These are phyloP conservation scores for Scedosporium boydii DNA, from an alignment of 2,329 filamentous ascomycete genomes.

Conservation along the genomic window DNA sequence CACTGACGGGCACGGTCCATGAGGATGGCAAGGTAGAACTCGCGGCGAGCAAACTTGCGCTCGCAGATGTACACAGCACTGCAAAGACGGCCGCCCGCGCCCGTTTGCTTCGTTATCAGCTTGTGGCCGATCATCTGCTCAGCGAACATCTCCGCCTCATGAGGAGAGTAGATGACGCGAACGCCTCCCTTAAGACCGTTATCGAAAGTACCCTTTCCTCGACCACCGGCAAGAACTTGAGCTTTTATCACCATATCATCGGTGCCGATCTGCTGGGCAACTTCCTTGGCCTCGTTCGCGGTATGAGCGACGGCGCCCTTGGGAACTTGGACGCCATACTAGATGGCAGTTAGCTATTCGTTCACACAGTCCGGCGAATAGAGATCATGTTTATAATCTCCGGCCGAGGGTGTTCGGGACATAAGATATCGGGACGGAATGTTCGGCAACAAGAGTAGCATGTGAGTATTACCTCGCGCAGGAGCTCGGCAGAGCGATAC, in stretches of 20 bases:
- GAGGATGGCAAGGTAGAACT: slow-evolving; percentile 97
- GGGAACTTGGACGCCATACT: slow-evolving; percentile 94
- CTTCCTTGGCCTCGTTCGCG: slow-evolving; percentile 77
- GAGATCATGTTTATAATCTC: background rate
- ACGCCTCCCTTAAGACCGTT: slow-evolving; percentile 99
- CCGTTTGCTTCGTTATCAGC: slow-evolving; percentile 98
- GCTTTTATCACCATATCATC: slow-evolving; percentile 99
- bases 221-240: slow-evolving; percentile 92
- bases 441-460: background rate
- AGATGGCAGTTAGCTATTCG: background rate
- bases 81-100: slow-evolving; percentile 85
- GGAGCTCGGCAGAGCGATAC: slow-evolving; percentile 88
- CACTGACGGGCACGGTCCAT: slow-evolving; percentile 91
- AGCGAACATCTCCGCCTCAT: slow-evolving; percentile 93
- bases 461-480: slow-evolving; percentile 51
- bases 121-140: slow-evolving; percentile 99
- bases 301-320: slow-evolving; percentile 78
- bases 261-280: slow-evolving; percentile 82
- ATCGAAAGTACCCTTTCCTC: slow-evolving; percentile 96
- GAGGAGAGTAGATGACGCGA: slow-evolving; percentile 96
- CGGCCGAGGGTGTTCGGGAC: no score
- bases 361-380: slow-evolving; percentile 6
- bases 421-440: background rate
- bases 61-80: slow-evolving; percentile 98
- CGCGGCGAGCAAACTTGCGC: slow-evolving; percentile 97